Percentiles rank a stretch among this genome's conserved stretches.
phyloP scores from a whole-genome alignment of 192 early-diverging fungal species.

The Phlyctochytrium arcticum region DNA sequence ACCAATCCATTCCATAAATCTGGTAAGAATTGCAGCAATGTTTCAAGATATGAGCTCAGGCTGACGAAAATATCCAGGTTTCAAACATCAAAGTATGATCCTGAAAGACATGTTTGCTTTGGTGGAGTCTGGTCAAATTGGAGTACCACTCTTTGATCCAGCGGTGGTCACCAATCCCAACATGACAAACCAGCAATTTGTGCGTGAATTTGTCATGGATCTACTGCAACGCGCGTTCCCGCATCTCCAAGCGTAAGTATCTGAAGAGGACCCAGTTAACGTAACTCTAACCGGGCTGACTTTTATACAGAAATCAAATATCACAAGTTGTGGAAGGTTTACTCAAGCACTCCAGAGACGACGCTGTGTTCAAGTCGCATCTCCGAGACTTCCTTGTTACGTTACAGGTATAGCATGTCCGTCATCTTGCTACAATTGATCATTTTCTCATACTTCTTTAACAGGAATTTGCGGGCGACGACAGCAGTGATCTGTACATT shows the following conservation, averaged over 20 bases:
- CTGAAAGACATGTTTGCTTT: slow-evolving; percentile 86
- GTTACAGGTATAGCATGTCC: slow-evolving; percentile 32
- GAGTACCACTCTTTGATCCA: slow-evolving; percentile 83
- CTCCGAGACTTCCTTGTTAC: slow-evolving; percentile 89
- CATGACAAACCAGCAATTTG: slow-evolving; percentile 75
- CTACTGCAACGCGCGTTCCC: slow-evolving; percentile 86
- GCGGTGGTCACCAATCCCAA: slow-evolving; percentile 64
- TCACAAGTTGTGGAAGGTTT: slow-evolving; percentile 81
- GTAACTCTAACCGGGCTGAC: too few species aligned
- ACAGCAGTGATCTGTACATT: slow-evolving; percentile 72
- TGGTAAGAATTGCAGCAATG: slow-evolving; percentile 46
- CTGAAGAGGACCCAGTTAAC: too few species aligned
- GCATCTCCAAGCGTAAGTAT: slow-evolving; percentile 74
- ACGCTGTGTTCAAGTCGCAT: slow-evolving; percentile 81
- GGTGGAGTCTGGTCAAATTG: slow-evolving; percentile 76
- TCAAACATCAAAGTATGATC: slow-evolving; percentile 87
- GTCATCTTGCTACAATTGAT: not conserved
- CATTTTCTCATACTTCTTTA: not conserved
- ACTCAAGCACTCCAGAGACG: slow-evolving; percentile 79
- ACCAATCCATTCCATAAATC: slow-evolving; percentile 97
- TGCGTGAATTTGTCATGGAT: slow-evolving; percentile 79
- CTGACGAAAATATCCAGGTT: slow-evolving; percentile 49
- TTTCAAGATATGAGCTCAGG: slow-evolving; percentile 3
- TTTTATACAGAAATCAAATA: slow-evolving; percentile 75
- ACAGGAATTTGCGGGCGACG: slow-evolving; percentile 88